A percentile compares a stretch with the other conserved stretches of the same genome.
Evolutionary conservation across 169 alveolate species (phyloP).

Genomic region (Miamiensis avidus): DNA sequence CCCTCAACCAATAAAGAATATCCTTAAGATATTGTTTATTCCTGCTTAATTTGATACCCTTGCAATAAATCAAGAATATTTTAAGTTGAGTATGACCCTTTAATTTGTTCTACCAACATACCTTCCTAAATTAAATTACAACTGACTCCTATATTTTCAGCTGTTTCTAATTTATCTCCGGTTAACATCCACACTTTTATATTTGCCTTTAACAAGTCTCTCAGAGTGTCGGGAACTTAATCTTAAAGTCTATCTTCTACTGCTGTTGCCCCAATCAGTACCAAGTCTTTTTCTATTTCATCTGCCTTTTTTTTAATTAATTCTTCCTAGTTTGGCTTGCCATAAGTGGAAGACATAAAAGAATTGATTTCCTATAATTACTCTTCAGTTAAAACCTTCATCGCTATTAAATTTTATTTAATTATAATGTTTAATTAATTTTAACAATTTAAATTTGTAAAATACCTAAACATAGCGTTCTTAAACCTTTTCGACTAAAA

Average conservation of each 20-base stretch:
- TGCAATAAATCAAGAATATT: slow-evolving; percentile 2
- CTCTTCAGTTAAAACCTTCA: slow-evolving; percentile 61
- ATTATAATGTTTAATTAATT: not conserved
- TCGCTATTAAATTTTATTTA: slow-evolving; percentile 42
- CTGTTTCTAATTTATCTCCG: slow-evolving; percentile 86
- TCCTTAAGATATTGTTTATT: not conserved
- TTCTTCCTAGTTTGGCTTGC: slow-evolving; percentile 52
- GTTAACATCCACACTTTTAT: slow-evolving; percentile 70
- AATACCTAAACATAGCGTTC: slow-evolving; percentile 73
- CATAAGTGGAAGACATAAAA: slow-evolving; percentile 49
- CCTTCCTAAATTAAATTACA: slow-evolving; percentile 58
- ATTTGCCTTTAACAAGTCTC: slow-evolving; percentile 41
- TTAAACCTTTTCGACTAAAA: slow-evolving; percentile 77
- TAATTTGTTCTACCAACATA: slow-evolving; percentile 43
- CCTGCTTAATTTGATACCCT: not conserved
- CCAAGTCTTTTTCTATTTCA: slow-evolving; percentile 74
- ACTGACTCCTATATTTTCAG: slow-evolving; percentile 78
- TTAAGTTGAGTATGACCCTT: slow-evolving; percentile 7
- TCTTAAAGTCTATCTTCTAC: slow-evolving; percentile 89
- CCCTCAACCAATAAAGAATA: slow-evolving; percentile 37
- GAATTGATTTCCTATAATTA: slow-evolving; percentile 70
- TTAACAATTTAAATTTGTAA: not conserved
- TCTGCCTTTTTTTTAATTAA: slow-evolving; percentile 67
- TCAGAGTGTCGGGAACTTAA: slow-evolving; percentile 68
- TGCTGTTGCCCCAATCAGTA: slow-evolving; percentile 87